phyloP scores from a whole-genome alignment of 2,329 filamentous ascomycete species.

The Pestalotiopsis sp. region DNA sequence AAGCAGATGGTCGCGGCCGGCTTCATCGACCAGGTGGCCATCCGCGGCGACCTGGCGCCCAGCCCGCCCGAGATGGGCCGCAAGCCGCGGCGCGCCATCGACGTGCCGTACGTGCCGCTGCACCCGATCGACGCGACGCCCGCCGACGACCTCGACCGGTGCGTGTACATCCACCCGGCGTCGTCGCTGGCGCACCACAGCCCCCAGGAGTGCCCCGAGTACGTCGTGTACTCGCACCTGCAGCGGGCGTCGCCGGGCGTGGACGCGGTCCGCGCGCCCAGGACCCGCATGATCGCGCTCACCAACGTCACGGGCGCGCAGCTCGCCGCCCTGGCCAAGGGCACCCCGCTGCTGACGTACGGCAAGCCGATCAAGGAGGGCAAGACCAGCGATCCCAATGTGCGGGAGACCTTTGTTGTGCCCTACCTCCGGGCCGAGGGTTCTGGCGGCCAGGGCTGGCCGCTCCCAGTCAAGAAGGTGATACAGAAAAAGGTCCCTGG shows the following conservation, averaged over 20 bases:
- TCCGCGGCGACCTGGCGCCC: constrained; percentile 84
- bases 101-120: constrained; percentile 88
- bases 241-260: constrained; percentile 64
- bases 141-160: constrained; percentile 54
- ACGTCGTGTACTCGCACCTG: constrained; percentile 84
- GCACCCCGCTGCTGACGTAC: constrained; percentile 80
- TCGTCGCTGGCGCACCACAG: constrained; percentile 75
- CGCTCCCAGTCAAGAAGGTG: constrained; percentile 82
- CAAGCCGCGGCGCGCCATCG: constrained; percentile 82
- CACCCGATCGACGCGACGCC: constrained; percentile 61
- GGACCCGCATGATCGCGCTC: constrained; percentile 86
- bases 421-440: constrained; percentile 74
- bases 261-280: constrained; percentile 58
- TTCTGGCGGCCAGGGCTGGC: constrained; percentile 73
- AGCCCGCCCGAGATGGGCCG: constrained; percentile 66
- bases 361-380: constrained; percentile 92
- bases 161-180: constrained; percentile 85
- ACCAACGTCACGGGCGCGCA: constrained; percentile 77
- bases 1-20: constrained; percentile 92
- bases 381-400: constrained; percentile 44
- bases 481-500: constrained; percentile 73
- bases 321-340: constrained; percentile 77
- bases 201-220: constrained; percentile 77
- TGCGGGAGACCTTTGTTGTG: constrained; percentile 80
- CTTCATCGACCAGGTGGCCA: constrained; percentile 92